A percentile compares a stretch with the other conserved stretches of the same genome.
phyloP scores from a whole-genome alignment of 202 grass and related monocot species.

The Setaria viridis region DNA sequence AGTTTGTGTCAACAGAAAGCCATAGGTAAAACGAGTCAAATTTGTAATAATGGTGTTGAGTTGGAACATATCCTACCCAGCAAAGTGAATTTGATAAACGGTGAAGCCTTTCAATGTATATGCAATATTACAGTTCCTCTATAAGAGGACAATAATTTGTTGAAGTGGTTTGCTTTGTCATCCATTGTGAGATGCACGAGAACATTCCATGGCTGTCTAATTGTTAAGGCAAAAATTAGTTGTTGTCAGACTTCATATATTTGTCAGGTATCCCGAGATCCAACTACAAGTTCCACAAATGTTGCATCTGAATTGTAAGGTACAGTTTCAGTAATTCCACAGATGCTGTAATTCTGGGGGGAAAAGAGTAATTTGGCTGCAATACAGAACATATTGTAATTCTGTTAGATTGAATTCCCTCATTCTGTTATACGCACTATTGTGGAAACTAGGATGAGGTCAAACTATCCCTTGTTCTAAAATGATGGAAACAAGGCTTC shows the following conservation, averaged over 20 bases:
- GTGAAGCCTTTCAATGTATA: constrained; percentile 7
- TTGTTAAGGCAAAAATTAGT: neutral
- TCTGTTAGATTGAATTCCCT: too few species aligned
- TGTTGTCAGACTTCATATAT: neutral
- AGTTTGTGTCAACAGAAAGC: neutral
- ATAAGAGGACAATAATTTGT: neutral
- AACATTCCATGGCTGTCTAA: neutral
- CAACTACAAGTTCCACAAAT: neutral
- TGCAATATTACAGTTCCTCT: constrained; percentile 22
- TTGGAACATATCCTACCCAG: constrained; percentile 12
- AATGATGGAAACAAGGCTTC: too few species aligned
- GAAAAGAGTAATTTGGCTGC: too few species aligned
- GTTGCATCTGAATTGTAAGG: too few species aligned
- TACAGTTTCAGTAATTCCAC: too few species aligned
- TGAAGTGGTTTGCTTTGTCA: constrained; percentile 25
- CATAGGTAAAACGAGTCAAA: constrained; percentile 25
- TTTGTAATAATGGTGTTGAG: constrained; percentile 37
- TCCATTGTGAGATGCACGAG: constrained; percentile 17
- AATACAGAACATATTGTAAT: too few species aligned
- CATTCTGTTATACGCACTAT: too few species aligned
- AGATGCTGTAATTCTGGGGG: too few species aligned
- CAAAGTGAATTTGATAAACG: constrained; percentile 16
- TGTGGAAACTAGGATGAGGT: too few species aligned
- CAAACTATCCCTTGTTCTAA: too few species aligned
- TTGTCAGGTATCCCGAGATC: neutral